These are phyloP conservation scores for Serendipita sp. DNA, from an alignment of 768 basidiomycete genomes.

Conservation along the genomic window DNA sequence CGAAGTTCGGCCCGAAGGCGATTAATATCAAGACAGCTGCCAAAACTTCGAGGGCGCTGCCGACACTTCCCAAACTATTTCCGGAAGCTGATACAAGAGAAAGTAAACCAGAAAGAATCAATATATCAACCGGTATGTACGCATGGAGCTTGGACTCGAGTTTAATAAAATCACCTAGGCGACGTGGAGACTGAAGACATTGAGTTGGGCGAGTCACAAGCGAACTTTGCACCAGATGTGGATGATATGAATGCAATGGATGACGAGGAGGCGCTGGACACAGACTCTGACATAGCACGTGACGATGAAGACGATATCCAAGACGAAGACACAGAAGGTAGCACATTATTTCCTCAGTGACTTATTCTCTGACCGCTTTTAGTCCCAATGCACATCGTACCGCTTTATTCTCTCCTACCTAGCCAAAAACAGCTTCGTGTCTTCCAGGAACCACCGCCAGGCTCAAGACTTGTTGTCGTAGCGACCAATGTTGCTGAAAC, in stretches of 20 bases:
- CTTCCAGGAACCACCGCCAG: slow-evolving; percentile 69
- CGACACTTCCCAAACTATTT: neutral
- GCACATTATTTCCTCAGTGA: slow-evolving; percentile 27
- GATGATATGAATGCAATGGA: slow-evolving; percentile 25
- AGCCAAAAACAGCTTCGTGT: slow-evolving; percentile 93
- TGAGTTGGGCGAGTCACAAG: slow-evolving; percentile 36
- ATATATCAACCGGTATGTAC: neutral
- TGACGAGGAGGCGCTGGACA: slow-evolving; percentile 49
- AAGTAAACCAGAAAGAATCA: neutral
- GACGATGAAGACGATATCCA: slow-evolving; percentile 61
- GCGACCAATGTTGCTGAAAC: slow-evolving; percentile 97
- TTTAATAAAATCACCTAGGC: slow-evolving; percentile 24
- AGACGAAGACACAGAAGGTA: slow-evolving; percentile 56
- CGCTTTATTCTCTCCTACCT: slow-evolving; percentile 81
- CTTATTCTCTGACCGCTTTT: neutral
- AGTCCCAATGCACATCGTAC: slow-evolving; percentile 92
- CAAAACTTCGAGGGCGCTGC: slow-evolving; percentile 3
- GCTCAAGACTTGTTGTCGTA: slow-evolving; percentile 76
- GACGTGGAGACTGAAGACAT: slow-evolving; percentile 72
- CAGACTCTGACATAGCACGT: slow-evolving; percentile 34
- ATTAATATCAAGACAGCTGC: slow-evolving; percentile 33
- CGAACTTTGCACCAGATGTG: slow-evolving; percentile 18
- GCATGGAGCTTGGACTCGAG: neutral
- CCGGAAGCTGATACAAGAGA: neutral
- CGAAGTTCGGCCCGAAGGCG: slow-evolving; percentile 53